Conservation (phyloP, 371 early-diverging fungal genomes). For the Lichtheimia corymbifera region DNA sequence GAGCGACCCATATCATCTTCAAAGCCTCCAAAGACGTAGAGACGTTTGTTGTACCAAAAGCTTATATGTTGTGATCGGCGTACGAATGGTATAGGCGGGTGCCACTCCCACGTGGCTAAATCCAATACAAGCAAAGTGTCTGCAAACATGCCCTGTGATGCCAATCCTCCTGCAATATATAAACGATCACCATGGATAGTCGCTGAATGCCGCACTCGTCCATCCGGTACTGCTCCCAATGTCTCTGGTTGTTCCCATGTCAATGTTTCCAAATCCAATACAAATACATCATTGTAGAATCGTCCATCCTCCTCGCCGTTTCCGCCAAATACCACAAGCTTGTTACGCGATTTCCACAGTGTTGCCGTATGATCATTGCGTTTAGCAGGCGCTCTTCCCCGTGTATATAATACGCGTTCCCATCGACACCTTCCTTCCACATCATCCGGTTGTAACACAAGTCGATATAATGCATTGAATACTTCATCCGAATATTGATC, state of each 20-base stretch:
- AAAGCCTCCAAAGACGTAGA: conserved; percentile 71
- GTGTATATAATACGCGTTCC: conserved; percentile 62
- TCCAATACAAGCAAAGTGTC: conserved; percentile 62
- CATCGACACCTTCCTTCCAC: conserved; percentile 36
- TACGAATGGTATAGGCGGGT: conserved; percentile 56
- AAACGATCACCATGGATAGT: conserved; percentile 64
- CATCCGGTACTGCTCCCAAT: conserved; percentile 50
- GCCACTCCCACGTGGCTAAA: conserved; percentile 66
- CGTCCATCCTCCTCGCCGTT: conserved; percentile 59
- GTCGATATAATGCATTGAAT: conserved; percentile 62
- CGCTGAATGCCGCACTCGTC: conserved; percentile 70
- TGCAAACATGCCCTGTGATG: conserved; percentile 38
- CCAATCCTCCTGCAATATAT: conserved; percentile 65
- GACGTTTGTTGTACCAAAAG: conserved; percentile 54
- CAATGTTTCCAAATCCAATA: conserved; percentile 59
- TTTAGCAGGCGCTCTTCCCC: conserved; percentile 61
- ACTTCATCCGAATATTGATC: conserved; percentile 72
- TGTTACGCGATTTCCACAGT: conserved; percentile 56
- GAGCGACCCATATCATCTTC: conserved; percentile 66
- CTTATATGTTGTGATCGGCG: conserved; percentile 63
- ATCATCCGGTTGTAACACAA: conserved; percentile 23
- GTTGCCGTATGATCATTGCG: conserved; percentile 71
- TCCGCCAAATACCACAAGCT: conserved; percentile 75
- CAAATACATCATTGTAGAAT: conserved; percentile 62
- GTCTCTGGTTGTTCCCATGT: conserved; percentile 68